Base-by-base conservation (phyloP, 768 basidiomycete genomes). In the Porpolomopsis calyptriformis region DNA sequence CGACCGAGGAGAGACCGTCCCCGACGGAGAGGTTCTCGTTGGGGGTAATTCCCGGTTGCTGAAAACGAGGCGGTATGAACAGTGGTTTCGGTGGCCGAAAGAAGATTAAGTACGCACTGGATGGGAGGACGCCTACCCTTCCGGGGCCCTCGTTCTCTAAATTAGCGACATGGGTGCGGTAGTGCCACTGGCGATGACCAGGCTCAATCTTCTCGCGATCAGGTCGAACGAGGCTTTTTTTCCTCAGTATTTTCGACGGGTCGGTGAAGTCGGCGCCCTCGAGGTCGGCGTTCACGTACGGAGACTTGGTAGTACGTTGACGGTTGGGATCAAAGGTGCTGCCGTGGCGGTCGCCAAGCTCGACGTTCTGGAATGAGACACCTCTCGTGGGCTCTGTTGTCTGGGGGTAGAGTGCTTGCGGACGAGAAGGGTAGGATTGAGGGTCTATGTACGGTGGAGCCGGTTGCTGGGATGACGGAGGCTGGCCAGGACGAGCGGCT, bases 171-270 rank as follows among this genome's bases (percentile, higher is more conserved):
- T 87, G 91, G 47, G 73, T 79, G 45, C 88, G 80, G 65, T 98
- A 98, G 65, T 97, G 85, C 82, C 84, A 98, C 56, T 92, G 82
- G 41, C 91, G 77, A 69, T 97, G 91, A 34, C 80, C 80, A 8
- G 92, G 91, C 57, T 97, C 92, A 54, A 97, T 88, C 72, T 93
- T 90, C 70, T 96, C 93, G 47, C 94, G 72, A 64, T 99, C 94
- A 4, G 94, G 94, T 46, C 75, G 71, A 44, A 97, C 87, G 14
- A 99, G 73, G 60, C 83, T 87, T 73, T 92, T 93, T 73, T 96
- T 97, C 59, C 96, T 69, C 48, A 71, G 66, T 5, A 88, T 74
- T 48, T 71, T 69, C 12, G 69, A 63, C 2, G 72, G 68, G 53
- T 78, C 77, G 33, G 63, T 56, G 39, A 62, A 62, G 29, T 67